phyloP scores from a whole-genome alignment of 805 yeast species.

The Lachancea dasiensis region DNA sequence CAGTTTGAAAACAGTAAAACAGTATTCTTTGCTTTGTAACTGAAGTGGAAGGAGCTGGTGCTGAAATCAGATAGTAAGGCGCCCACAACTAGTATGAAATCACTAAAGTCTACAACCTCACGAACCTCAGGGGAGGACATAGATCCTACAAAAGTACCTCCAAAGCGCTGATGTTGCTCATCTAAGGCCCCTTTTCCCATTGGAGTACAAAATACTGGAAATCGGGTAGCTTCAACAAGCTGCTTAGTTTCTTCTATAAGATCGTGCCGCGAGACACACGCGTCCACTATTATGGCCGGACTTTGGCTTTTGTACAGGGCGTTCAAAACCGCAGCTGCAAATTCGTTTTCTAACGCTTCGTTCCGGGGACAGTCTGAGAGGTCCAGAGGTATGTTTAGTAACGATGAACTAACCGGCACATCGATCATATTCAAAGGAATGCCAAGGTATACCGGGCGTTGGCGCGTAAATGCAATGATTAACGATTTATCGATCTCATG shows the following conservation, averaged over 20 bases:
- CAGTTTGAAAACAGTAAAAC: slow-evolving; percentile 53
- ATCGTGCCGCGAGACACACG: slow-evolving; percentile 54
- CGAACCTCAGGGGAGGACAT: slow-evolving; percentile 44
- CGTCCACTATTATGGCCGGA: slow-evolving; percentile 61
- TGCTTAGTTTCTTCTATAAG: slow-evolving; percentile 35
- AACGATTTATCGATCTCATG: slow-evolving; percentile 41
- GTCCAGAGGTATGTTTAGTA: slow-evolving; percentile 32
- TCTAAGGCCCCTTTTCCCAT: slow-evolving; percentile 61
- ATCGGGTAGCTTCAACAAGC: slow-evolving; percentile 41
- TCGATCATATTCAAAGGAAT: slow-evolving; percentile 59
- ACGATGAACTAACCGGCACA: slow-evolving; percentile 33
- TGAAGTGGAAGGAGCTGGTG: slow-evolving; percentile 50
- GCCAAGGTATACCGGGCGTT: slow-evolving; percentile 68
- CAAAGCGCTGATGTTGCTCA: slow-evolving; percentile 48
- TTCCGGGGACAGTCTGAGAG: slow-evolving; percentile 18
- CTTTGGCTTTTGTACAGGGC: slow-evolving; percentile 42
- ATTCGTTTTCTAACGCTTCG: slow-evolving; percentile 29
- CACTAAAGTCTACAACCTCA: slow-evolving; percentile 45
- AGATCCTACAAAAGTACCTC: slow-evolving; percentile 62
- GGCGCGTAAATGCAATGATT: slow-evolving; percentile 43
- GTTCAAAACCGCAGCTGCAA: slow-evolving; percentile 41
- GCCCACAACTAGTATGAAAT: slow-evolving; percentile 62
- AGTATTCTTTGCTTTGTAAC: slow-evolving; percentile 47
- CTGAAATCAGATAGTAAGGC: slow-evolving; percentile 52
- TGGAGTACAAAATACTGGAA: slow-evolving; percentile 48